Evolutionary conservation across 176 grass and related monocot genomes (phyloP), one percentile per base, ranked within the genome.

Genomic region (Hordeum vulgare): DNA sequence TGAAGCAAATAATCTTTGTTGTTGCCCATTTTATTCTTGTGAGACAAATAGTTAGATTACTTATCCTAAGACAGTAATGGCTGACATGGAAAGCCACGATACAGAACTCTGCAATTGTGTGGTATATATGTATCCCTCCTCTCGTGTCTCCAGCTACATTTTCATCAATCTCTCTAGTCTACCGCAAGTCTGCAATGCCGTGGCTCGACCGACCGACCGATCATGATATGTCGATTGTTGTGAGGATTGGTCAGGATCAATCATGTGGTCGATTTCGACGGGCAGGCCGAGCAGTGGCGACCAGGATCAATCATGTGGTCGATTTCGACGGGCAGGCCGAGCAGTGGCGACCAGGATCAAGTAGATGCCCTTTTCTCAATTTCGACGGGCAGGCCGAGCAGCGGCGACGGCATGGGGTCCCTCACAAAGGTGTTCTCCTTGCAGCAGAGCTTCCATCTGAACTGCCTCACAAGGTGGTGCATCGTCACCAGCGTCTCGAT

Each of bases 401-500:
- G 57, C 57, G 57, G 57, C 57, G 57, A 60, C 57, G 57, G 57
- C 57, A 60, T 60, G 57, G 57, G 57, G 57, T 60, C n/a, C 57
- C 57, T 60, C 57, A 60, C n/a, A 0, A 60, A 60, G 20, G 57
- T 86, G 60, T 90, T 11, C 12, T 82, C 73, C 65, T 45, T 45
- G 79, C 61, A 31, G 64, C 79, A 62, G 14, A 89, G 76, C 70
- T 34, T 75, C 90, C 90, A 89, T 54, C 71, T 79, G 79, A 88
- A 92, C 1, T 42, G 40, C 34, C 47, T 80, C 20, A 83, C 61
- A 2, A 88, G 31, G 64, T 86, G 81, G 24, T 88, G 68, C 90
- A 92, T 89, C 8, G 71, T 83, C 24, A 92, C 79, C 39, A 86
- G 56, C 67, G 86, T 92, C 73, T 92, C 86, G 24, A 88, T 80